A percentile compares a stretch with the other conserved stretches of the same genome.
These are phyloP conservation scores for Primulina tabacum DNA, from an alignment of 257 asterid genomes.

Conservation along the genomic window DNA sequence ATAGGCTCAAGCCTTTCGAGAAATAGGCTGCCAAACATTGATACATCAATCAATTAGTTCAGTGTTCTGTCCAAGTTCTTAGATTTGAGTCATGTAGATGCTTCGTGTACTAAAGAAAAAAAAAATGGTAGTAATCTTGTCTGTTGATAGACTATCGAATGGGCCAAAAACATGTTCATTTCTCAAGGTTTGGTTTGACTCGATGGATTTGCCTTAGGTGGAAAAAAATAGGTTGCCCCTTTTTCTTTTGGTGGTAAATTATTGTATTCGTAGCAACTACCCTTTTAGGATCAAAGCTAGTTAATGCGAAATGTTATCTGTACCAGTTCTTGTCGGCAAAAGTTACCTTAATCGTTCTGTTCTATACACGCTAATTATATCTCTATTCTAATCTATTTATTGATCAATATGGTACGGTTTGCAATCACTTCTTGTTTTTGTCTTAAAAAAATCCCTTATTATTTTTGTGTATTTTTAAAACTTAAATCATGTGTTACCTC, in stretches of 20 bases:
- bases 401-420: too few relatives aligned
- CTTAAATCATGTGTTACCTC: too few relatives aligned
- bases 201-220: conserved; percentile 20
- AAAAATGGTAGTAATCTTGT: neutral
- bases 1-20: conserved; percentile 48
- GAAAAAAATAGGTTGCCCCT: conserved; percentile 15
- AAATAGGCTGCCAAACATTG: conserved; percentile 23
- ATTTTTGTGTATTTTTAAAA: too few relatives aligned
- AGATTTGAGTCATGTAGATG: neutral
- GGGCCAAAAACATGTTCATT: conserved; percentile 8
- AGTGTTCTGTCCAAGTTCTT: neutral
- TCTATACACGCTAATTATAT: neutral
- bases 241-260: neutral
- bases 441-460: too few relatives aligned
- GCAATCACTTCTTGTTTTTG: too few relatives aligned
- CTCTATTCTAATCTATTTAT: too few relatives aligned
- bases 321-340: neutral
- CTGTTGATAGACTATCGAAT: neutral
- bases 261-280: conserved; percentile 11
- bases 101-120: neutral
- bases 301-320: conserved; percentile 12
- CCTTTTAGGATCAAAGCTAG: neutral
- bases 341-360: neutral
- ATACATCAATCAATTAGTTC: neutral
- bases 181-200: conserved; percentile 26